Conservation (phyloP, 345 rosid species). For the Gossypium turneri region DNA sequence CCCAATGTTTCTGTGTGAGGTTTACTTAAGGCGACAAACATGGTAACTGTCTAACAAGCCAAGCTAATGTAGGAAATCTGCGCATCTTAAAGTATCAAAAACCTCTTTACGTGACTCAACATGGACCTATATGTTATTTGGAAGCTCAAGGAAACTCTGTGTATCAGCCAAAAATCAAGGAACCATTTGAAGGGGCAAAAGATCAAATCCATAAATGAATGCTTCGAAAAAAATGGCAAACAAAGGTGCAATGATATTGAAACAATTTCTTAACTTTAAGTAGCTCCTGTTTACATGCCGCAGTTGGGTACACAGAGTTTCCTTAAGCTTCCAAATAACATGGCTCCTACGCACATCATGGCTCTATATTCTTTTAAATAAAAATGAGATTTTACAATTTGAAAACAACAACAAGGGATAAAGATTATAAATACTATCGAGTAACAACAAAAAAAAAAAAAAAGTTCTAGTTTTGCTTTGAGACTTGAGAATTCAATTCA, state of each 20-base stretch:
- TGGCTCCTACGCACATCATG: no score
- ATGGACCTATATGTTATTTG: no score
- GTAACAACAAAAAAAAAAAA: no score
- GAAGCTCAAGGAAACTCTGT: no score
- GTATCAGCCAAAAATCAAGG: background rate
- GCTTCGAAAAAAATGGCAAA: background rate
- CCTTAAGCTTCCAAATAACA: no score
- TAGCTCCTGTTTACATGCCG: conserved; percentile 13
- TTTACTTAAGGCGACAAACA: background rate
- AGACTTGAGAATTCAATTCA: no score
- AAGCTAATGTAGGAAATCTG: background rate
- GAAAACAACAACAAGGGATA: no score
- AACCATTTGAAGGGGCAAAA: background rate
- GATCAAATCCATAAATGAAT: background rate
- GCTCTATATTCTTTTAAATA: no score
- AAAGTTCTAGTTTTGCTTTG: no score
- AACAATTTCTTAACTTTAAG: background rate
- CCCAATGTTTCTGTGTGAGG: background rate
- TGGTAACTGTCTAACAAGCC: background rate
- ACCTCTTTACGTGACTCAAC: background rate
- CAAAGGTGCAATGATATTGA: background rate
- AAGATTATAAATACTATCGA: no score
- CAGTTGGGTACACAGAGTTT: conserved; percentile 25
- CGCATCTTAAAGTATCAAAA: background rate
- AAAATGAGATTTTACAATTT: no score